These are phyloP conservation scores for Gymnopus androsaceus DNA, from an alignment of 1,284 basidiomycete genomes.

Conservation along the genomic window DNA sequence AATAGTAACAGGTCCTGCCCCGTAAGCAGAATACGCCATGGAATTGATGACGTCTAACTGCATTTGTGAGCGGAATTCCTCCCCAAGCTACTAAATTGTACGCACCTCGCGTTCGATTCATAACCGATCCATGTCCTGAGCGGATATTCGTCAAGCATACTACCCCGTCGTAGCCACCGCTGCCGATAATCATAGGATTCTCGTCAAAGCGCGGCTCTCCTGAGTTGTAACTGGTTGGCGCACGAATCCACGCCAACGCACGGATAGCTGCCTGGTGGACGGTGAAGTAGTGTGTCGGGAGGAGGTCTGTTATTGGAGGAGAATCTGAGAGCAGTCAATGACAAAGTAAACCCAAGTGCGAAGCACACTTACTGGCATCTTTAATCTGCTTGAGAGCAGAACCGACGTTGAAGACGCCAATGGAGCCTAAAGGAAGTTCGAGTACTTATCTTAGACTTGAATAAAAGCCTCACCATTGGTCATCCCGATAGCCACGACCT, in stretches of 20 bases:
- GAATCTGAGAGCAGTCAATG: slow-evolving; percentile 17
- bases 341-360: not conserved
- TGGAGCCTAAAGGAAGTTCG: slow-evolving; percentile 52
- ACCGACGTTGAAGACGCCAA: slow-evolving; percentile 75
- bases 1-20: slow-evolving; percentile 68
- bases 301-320: slow-evolving; percentile 39
- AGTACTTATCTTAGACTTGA: not conserved
- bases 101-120: slow-evolving; percentile 75
- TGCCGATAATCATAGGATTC: slow-evolving; percentile 72
- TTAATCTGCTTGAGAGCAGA: slow-evolving; percentile 43
- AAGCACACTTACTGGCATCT: slow-evolving; percentile 27
- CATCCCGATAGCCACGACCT: slow-evolving; percentile 75
- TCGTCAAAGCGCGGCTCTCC: slow-evolving; percentile 47
- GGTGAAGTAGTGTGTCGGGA: slow-evolving; percentile 72
- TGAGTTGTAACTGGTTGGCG: slow-evolving; percentile 54
- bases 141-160: slow-evolving; percentile 74
- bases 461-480: slow-evolving; percentile 63
- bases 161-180: slow-evolving; percentile 78
- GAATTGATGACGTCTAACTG: slow-evolving; percentile 67
- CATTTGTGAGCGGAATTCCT: not conserved
- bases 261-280: slow-evolving; percentile 81
- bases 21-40: slow-evolving; percentile 64
- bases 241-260: slow-evolving; percentile 69
- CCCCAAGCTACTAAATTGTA: not conserved
- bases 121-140: slow-evolving; percentile 59